These are phyloP conservation scores for Alectoria sarmentosa DNA, from an alignment of 495 filamentous ascomycete species.

Conservation along the genomic window DNA sequence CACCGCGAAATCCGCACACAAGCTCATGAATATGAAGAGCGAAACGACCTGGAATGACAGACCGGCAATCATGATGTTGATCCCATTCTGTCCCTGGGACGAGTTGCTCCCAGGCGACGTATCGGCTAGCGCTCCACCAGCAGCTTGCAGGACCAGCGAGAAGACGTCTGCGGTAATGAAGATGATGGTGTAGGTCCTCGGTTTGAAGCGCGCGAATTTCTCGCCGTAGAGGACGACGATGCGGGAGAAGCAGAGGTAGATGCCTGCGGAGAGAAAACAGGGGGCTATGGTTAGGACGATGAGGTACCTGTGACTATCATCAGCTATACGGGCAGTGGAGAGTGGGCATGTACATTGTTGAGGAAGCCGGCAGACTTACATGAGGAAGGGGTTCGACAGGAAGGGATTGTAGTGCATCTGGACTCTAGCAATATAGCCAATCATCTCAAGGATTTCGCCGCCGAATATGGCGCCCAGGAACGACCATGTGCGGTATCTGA, in stretches of 20 bases:
- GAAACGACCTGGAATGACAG: slow-evolving; percentile 47
- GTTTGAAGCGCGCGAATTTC: slow-evolving; percentile 54
- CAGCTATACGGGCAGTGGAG: too few species aligned
- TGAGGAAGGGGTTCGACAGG: neutral
- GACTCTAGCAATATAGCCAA: neutral
- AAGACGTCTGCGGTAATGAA: slow-evolving; percentile 58
- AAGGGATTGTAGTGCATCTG: slow-evolving; percentile 4
- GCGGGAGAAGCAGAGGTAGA: slow-evolving; percentile 57
- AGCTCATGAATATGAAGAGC: slow-evolving; percentile 43
- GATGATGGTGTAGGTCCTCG: slow-evolving; percentile 35
- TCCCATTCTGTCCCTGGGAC: slow-evolving; percentile 33
- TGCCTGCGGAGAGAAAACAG: slow-evolving; percentile 55
- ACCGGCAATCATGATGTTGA: slow-evolving; percentile 60
- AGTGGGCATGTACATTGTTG: too few species aligned
- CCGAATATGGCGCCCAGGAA: too few species aligned
- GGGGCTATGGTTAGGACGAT: slow-evolving; percentile 58
- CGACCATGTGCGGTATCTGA: slow-evolving; percentile 2
- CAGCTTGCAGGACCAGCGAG: slow-evolving; percentile 56
- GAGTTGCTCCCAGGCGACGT: slow-evolving; percentile 32
- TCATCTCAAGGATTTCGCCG: neutral
- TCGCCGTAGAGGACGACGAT: slow-evolving; percentile 53
- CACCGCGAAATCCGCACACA: slow-evolving; percentile 43
- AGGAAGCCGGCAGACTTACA: neutral
- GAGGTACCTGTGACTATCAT: slow-evolving; percentile 27
- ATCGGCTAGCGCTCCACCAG: slow-evolving; percentile 53